Conservation (phyloP, 2,329 filamentous ascomycete species). For the Cercospora sp. region DNA sequence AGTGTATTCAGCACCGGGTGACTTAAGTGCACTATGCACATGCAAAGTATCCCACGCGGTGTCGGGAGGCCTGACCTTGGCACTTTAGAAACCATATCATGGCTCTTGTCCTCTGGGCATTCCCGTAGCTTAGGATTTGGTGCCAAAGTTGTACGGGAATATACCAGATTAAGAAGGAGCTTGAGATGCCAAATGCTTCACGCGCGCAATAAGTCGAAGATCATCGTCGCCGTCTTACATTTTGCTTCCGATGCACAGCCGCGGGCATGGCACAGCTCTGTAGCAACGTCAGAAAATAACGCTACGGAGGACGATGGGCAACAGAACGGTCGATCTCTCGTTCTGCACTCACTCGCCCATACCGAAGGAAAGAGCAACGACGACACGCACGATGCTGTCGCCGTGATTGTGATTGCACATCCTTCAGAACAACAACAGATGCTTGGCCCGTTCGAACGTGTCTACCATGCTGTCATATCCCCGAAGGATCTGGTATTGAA, state of each 20-base stretch:
- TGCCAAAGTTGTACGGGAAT: neutral
- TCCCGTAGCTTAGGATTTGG: neutral
- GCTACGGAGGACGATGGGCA: neutral
- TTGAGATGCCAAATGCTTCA: neutral
- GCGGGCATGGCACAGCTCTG: neutral
- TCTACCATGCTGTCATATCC: neutral
- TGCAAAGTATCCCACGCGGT: neutral
- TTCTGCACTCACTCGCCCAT: neutral
- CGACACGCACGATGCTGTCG: neutral
- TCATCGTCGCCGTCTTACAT: neutral
- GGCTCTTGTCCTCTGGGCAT: neutral
- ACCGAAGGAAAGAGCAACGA: neutral
- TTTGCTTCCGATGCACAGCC: neutral
- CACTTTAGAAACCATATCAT: neutral
- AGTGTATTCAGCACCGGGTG: neutral
- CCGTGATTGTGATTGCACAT: neutral
- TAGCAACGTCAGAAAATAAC: neutral
- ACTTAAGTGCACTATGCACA: neutral
- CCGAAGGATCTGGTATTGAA: neutral
- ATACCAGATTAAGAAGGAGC: neutral
- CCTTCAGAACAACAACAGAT: neutral
- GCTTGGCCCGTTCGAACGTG: neutral
- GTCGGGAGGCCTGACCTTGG: neutral
- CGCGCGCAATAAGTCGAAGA: neutral
- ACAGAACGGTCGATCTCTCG: neutral